A percentile compares a stretch with the other conserved stretches of the same genome.
Evolutionary conservation across 1,139 yeast species (phyloP).

Genomic region (Saccharomyces uvarum): DNA sequence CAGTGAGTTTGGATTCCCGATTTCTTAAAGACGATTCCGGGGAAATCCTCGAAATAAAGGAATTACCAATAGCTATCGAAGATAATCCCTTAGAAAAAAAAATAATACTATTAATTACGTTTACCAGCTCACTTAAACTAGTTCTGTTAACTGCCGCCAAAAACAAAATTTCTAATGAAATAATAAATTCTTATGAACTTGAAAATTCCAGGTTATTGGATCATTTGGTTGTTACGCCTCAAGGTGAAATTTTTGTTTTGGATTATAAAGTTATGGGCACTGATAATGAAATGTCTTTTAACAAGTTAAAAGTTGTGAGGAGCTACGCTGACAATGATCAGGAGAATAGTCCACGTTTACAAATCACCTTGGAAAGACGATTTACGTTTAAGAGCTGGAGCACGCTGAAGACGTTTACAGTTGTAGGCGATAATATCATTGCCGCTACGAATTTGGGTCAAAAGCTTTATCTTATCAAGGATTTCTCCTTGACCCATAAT

Average conservation of each 20-base stretch:
- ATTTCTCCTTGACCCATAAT: neutral
- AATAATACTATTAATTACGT: neutral
- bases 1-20: constrained; percentile 14
- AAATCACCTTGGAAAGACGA: neutral
- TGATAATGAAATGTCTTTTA: neutral
- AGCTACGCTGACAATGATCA: neutral
- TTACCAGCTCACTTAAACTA: constrained; percentile 12
- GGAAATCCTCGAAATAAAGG: constrained; percentile 6
- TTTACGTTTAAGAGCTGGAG: constrained; percentile 11
- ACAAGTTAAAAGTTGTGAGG: neutral
- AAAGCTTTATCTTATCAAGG: neutral
- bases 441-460: constrained; percentile 6
- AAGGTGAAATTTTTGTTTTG: neutral
- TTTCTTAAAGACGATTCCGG: constrained; percentile 6
- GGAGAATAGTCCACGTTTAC: neutral
- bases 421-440: constrained; percentile 12
- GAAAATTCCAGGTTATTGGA: neutral
- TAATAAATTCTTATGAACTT: neutral
- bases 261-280: neutral
- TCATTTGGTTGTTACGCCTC: neutral
- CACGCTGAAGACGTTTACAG: constrained; percentile 10
- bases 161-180: neutral
- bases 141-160: constrained; percentile 4
- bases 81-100: constrained; percentile 5
- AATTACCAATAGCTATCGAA: constrained; percentile 5